Evolutionary conservation across 805 yeast species (phyloP).

Genomic region (Saccharomyces jurei): DNA sequence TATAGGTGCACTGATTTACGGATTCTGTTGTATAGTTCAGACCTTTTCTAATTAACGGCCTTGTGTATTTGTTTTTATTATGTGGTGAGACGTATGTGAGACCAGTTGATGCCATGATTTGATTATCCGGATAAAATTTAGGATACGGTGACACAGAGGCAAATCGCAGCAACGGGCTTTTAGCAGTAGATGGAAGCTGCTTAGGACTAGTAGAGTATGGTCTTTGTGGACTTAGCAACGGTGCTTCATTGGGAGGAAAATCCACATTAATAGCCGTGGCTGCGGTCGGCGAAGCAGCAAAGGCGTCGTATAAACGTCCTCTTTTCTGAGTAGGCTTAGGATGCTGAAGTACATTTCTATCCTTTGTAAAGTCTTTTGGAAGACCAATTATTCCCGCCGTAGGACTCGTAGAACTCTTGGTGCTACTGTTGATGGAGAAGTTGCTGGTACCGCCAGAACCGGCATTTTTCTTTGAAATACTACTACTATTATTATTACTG

Average conservation of each 20-base stretch:
- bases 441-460: not conserved
- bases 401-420: not conserved
- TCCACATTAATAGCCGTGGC: not conserved
- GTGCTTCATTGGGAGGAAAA: not conserved
- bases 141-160: not conserved
- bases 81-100: not conserved
- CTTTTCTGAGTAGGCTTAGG: not conserved
- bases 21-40: slow-evolving; percentile 11
- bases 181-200: slow-evolving; percentile 1
- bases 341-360: not conserved
- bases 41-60: slow-evolving; percentile 3
- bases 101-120: not conserved
- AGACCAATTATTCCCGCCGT: not conserved
- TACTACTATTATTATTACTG: not conserved
- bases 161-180: not conserved
- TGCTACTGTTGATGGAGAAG: not conserved
- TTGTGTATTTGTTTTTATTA: not conserved
- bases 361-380: not conserved
- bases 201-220: slow-evolving; percentile 5
- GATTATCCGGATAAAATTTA: not conserved
- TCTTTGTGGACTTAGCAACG: slow-evolving; percentile 11
- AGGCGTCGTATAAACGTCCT: not conserved
- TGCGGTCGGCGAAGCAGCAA: not conserved
- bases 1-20: slow-evolving; percentile 3
- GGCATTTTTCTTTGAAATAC: no score